A percentile compares a stretch with the other conserved stretches of the same genome.
Evolutionary conservation across 2,329 filamentous ascomycete species (phyloP).

Genomic region (Cephalotrichum gorgonifer): DNA sequence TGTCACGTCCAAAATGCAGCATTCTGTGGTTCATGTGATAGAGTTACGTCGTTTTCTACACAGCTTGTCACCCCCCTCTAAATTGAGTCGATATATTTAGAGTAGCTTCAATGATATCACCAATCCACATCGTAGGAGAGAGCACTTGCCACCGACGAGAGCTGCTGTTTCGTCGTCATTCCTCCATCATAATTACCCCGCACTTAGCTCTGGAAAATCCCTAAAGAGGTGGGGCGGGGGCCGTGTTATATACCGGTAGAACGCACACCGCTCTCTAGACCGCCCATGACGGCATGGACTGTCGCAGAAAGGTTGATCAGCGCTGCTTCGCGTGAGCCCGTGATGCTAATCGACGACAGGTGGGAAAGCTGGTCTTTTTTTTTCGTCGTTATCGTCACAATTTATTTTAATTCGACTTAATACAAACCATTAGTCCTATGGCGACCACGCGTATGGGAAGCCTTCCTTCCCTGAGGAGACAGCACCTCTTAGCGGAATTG

Average conservation of each 20-base stretch:
- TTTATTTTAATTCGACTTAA: background rate
- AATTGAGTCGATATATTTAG: background rate
- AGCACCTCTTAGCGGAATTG: slow-evolving; percentile 77
- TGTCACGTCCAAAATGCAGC: background rate
- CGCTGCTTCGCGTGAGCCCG: slow-evolving; percentile 2
- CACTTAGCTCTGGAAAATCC: background rate
- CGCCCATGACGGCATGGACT: slow-evolving; percentile 13
- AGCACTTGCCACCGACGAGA: background rate
- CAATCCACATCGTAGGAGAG: too few relatives aligned
- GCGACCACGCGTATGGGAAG: slow-evolving; percentile 29
- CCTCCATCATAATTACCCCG: background rate
- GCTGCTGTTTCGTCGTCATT: background rate
- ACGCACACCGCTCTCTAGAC: slow-evolving; percentile 14
- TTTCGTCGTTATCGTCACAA: background rate
- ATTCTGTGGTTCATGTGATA: background rate
- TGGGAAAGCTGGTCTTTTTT: background rate
- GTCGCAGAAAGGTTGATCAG: slow-evolving; percentile 6
- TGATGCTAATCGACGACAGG: background rate
- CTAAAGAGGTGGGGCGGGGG: background rate
- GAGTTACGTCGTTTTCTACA: too few relatives aligned
- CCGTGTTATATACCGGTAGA: slow-evolving; percentile 13
- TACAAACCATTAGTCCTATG: slow-evolving; percentile 25
- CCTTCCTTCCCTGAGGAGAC: slow-evolving; percentile 52
- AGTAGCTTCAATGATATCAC: background rate
- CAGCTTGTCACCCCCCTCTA: background rate